Evolutionary conservation across 2,329 filamentous ascomycete species (phyloP), one percentile per base, ranked within the genome.

Genomic region (Rhexocercosporidium sp.): DNA sequence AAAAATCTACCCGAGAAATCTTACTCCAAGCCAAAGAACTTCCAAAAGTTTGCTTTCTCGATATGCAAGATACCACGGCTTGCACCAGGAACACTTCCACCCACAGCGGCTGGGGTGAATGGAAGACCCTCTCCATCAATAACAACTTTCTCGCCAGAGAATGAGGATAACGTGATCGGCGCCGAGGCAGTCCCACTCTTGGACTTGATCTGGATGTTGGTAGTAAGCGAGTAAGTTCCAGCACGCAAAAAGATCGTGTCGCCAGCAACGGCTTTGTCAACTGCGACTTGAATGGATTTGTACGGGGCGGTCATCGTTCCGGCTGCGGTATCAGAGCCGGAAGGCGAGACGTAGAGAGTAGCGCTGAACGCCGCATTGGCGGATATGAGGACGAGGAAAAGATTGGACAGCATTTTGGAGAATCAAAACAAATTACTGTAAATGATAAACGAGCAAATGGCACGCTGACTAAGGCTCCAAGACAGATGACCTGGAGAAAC

Each of bases 41-140:
- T 79, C 82, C 81, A 84, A 72, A 80, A 84, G 65, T 81, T 79
- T 16, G 74, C 80, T 56, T 77, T 72, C 61, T 84, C 77, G 54
- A 85, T 80, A 70, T 85, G 83, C 22, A 84, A 77, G 29, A 83
- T 80, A 3, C 83, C 83, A 27, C 83, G 78, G 63, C 83, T 80
- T 2, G 74, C 69, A 47, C 79, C 80, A 1, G 78, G 78, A 0
- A 84, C 75, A 3, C 76, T 75, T 22, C 77, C 79, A 11, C 76
- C 80, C 1, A 84, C 66, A 0, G 73, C 78, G 8, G 79, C 80
- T 0, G 83, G 83, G 1, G 82, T 83, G 25, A 80, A 78, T 1
- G 67, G 73, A 1, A 79, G 67, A 9, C 69, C 73, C 56, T 84
- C 82, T 41, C 83, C 83, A 70, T 85, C 80, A 18, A 84, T 77